Percentiles rank a stretch among this genome's conserved stretches.
These are phyloP conservation scores for Trichomonas vaginalis DNA, from an alignment of 208 protist genomes.

Conservation along the genomic window DNA sequence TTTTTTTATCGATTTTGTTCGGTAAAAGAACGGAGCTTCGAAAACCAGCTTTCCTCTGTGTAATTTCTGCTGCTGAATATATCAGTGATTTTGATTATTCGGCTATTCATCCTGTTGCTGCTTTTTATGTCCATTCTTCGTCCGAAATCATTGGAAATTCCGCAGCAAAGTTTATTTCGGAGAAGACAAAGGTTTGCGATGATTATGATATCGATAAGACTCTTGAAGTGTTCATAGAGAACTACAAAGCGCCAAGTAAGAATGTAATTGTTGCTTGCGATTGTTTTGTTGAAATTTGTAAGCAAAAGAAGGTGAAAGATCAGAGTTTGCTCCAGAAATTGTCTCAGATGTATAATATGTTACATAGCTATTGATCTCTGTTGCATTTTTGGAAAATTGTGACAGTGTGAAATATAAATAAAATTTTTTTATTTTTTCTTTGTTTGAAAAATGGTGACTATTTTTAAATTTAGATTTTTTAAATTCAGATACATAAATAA, in stretches of 20 bases:
- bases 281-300: not conserved
- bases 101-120: not conserved
- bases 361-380: no score
- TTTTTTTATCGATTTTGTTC: not conserved
- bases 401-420: no score
- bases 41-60: not conserved
- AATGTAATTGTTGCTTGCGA: not conserved
- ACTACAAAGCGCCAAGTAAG: not conserved
- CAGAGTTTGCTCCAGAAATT: not conserved
- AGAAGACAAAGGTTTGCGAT: not conserved
- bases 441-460: no score
- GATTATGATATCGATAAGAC: not conserved
- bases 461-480: no score
- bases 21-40: not conserved
- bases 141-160: not conserved
- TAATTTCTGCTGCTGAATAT: not conserved
- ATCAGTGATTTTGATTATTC: not conserved
- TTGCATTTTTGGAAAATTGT: no score
- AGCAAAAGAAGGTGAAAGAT: not conserved
- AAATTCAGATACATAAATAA: no score
- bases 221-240: not conserved
- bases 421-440: no score
- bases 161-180: not conserved
- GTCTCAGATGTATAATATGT: not conserved
- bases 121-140: not conserved